Conservation (phyloP, 371 early-diverging fungal species). For the Apophysomyces variabilis region DNA sequence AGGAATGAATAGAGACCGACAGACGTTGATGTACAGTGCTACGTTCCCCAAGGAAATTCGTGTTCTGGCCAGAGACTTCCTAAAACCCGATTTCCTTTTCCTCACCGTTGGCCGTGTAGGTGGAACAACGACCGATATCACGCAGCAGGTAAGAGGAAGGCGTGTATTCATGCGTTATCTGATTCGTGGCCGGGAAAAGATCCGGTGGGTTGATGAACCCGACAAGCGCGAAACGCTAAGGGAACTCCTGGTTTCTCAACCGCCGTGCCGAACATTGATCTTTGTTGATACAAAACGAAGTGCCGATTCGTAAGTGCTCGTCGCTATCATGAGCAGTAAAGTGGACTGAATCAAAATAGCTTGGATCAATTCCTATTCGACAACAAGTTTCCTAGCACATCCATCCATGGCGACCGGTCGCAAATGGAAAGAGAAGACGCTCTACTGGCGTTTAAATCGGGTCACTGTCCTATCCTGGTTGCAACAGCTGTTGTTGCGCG, state of each 20-base stretch:
- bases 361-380: conserved; percentile 76
- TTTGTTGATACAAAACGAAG: conserved; percentile 84
- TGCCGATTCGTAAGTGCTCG: conserved; percentile 61
- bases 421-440: conserved; percentile 87
- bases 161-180: background rate
- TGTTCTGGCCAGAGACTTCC: conserved; percentile 85
- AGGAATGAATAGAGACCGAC: conserved; percentile 72
- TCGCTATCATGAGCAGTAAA: background rate
- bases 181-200: background rate
- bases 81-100: conserved; percentile 59
- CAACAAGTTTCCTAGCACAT: conserved; percentile 65
- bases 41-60: conserved; percentile 95
- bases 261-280: conserved; percentile 71
- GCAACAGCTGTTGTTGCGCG: conserved; percentile 95
- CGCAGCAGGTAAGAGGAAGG: conserved; percentile 28
- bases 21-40: conserved; percentile 97
- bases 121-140: conserved; percentile 49
- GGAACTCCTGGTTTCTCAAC: conserved; percentile 35
- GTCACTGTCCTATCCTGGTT: conserved; percentile 81
- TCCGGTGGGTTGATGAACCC: conserved; percentile 51
- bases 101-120: conserved; percentile 45
- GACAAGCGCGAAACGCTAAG: conserved; percentile 47
- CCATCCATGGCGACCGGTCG: conserved; percentile 80
- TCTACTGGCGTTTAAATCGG: conserved; percentile 74
- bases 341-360: conserved; percentile 11